Base-by-base conservation (phyloP, 2,329 filamentous ascomycete species). In the Thelonectria discophora region DNA sequence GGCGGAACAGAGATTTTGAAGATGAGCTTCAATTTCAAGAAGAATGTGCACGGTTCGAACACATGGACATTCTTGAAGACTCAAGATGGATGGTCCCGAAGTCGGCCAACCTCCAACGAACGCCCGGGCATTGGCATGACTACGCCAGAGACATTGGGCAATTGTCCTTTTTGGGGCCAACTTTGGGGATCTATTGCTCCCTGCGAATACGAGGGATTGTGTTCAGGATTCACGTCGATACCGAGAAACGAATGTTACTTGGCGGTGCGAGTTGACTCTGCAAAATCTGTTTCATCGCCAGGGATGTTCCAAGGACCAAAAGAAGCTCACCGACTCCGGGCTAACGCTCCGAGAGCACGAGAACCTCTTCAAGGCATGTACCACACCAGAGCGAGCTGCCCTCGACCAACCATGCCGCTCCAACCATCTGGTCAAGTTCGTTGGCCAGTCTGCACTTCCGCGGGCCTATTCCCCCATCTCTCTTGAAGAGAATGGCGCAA, bases 21-120 rank as follows among this genome's bases (percentile, higher is more conserved):
- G 30, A 17, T 42, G 5, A 15, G 32, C 12, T 24, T 56, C 10
- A 32, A 30, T 12, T 12, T 56, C 17, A 45, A 45, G 4, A 43
- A 56, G 3, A 27, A 18, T 10, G 32, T 58, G 7, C 18, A 39
- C 15, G 55, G 55, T 1, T 58, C 48, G 55, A 58, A 21, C 53
- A 58, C 30, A 58, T 58, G 48, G 55, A 58, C 17, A 8, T 58
- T 13, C n/a, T 58, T 12, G 27, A 39, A 9, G 27, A 51, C 40
- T 27, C 39, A 18, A 58, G 30, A 18, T 37, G n/a, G n/a, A 52
- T 58, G n/a, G 8, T 15, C 13, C 55, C 55, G 48, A 52, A 58
- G 49, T 47, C 42, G 13, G 27, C 34, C 15, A 30, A 40, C 12
- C 10, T 58, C 27, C 24, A 30, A 12, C 52, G 34, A 24, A 39